Evolutionary conservation across 495 filamentous ascomycete genomes (phyloP).

Genomic region (Xylaria acuta): DNA sequence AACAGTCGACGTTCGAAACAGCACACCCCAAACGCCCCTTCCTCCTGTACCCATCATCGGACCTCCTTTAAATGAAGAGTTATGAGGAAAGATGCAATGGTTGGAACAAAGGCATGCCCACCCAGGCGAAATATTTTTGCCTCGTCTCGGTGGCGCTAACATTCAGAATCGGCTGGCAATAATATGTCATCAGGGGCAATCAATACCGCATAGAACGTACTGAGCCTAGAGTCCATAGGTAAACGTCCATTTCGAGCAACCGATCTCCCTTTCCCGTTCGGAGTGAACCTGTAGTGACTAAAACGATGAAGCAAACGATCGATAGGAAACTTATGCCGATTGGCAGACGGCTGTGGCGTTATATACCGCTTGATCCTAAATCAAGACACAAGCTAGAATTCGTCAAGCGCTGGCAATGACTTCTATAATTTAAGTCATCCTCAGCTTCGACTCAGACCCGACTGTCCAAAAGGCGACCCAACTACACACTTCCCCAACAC

Average conservation of each 20-base stretch:
- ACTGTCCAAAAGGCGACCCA: no score
- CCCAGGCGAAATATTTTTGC: not conserved
- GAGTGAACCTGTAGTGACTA: not conserved
- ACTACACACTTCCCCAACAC: no score
- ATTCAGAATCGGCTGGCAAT: not conserved
- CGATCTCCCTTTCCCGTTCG: not conserved
- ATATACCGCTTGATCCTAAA: not conserved
- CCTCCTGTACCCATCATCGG: not conserved
- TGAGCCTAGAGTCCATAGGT: not conserved
- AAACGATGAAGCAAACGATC: not conserved
- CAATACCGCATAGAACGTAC: not conserved
- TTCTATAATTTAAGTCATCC: no score
- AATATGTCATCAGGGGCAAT: no score
- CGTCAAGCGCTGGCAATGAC: not conserved
- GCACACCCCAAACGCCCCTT: not conserved
- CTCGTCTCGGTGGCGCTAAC: not conserved
- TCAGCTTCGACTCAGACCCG: no score
- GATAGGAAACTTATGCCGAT: slow-evolving; percentile 7
- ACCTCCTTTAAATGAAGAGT: not conserved
- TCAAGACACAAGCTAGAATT: not conserved
- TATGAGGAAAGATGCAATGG: not conserved
- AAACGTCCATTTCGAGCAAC: not conserved
- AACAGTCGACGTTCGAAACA: not conserved
- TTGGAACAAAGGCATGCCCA: not conserved
- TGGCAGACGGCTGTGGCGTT: not conserved